Evolutionary conservation across 768 basidiomycete genomes (phyloP), one percentile per base, ranked within the genome.

Genomic region (Kwoniella sp.): DNA sequence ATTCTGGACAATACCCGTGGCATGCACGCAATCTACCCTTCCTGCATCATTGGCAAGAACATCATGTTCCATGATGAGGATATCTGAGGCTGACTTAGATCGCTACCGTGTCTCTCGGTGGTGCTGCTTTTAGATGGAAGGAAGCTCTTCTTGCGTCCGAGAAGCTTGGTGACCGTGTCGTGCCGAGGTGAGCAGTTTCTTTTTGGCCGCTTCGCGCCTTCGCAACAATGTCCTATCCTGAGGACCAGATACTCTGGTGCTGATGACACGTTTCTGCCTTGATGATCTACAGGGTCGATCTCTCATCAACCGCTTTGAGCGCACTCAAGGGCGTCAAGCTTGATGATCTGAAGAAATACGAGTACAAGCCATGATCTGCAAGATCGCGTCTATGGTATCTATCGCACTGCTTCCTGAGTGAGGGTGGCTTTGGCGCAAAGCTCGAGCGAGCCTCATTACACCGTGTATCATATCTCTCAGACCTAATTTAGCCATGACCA

Each of bases 341-440:
- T 48, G 77, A 80, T 37, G 79, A 80, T 58, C 63, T 80, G 61
- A 67, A 70, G 66, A 57, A 66, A 31, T 80, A 75, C 60, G 69
- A 72, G 58, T 65, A 52, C 31, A 68, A 68, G 50, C 50, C 50
- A 26, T 51, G 25, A 23, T 48, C n/a, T n/a, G n/a, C n/a, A n/a
- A n/a, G n/a, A n/a, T n/a, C n/a, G n/a, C n/a, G n/a, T n/a, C n/a
- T n/a, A n/a, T n/a, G n/a, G n/a, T n/a, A n/a, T n/a, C n/a, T n/a
- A n/a, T n/a, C n/a, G n/a, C n/a, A n/a, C n/a, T n/a, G n/a, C n/a
- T n/a, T n/a, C n/a, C n/a, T n/a, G n/a, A n/a, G n/a, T n/a, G n/a
- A n/a, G n/a, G n/a, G n/a, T n/a, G n/a, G n/a, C n/a, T n/a, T n/a
- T n/a, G n/a, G n/a, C n/a, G n/a, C n/a, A n/a, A n/a, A n/a, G n/a